Evolutionary conservation across 2,329 filamentous ascomycete genomes (phyloP).

Genomic region (Neonectria ditissima): DNA sequence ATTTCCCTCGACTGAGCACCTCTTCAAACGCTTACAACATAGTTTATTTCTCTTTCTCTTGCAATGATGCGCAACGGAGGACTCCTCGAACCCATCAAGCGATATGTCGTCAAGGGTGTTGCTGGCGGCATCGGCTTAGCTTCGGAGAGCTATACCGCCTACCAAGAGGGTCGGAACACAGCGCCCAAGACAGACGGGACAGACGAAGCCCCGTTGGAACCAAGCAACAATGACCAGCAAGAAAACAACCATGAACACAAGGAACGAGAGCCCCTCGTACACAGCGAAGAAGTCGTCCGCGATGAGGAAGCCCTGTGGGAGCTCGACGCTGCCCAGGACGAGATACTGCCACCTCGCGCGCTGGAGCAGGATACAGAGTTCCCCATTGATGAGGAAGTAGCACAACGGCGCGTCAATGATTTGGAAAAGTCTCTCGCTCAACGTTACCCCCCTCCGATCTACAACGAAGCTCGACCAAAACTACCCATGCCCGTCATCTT

Average conservation of each 20-base stretch:
- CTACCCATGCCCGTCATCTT: constrained; percentile 26
- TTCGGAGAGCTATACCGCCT: constrained; percentile 20
- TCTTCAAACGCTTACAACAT: background rate
- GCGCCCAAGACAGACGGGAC: background rate
- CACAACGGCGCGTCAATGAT: background rate
- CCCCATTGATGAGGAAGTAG: background rate
- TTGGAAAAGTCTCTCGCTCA: constrained; percentile 1
- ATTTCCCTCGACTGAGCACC: background rate
- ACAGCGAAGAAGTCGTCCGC: background rate
- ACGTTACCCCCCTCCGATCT: constrained; percentile 10
- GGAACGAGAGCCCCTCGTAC: background rate
- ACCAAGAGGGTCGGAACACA: constrained; percentile 20
- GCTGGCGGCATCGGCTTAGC: constrained; percentile 24
- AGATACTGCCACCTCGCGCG: background rate
- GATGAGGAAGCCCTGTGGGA: constrained; percentile 16
- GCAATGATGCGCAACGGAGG: constrained; percentile 17
- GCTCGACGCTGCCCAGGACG: constrained; percentile 17
- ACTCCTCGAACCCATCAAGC: constrained; percentile 16
- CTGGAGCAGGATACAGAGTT: background rate
- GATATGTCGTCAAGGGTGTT: constrained; percentile 23
- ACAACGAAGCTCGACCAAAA: background rate
- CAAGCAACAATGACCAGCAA: background rate
- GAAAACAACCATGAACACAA: background rate
- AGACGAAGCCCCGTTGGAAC: background rate
- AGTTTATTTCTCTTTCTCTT: too few species aligned